Conservation (phyloP, 371 early-diverging fungal genomes). For the Circinella minor region DNA sequence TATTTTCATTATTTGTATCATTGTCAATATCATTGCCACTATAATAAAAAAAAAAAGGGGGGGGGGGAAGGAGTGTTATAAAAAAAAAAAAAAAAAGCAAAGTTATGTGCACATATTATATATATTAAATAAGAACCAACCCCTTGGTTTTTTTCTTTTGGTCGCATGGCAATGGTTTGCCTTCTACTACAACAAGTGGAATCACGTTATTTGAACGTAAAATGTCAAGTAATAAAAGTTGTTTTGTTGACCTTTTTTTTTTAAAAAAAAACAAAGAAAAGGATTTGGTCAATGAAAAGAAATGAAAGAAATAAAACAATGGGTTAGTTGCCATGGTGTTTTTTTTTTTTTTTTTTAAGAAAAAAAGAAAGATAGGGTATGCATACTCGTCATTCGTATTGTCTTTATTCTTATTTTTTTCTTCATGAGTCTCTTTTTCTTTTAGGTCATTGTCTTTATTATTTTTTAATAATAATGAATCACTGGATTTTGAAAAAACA, state of each 20-base stretch:
- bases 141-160: conserved; percentile 62
- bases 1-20: background rate
- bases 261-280: background rate
- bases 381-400: background rate
- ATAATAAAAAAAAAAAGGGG: background rate
- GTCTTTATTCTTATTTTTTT: background rate
- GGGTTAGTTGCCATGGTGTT: too few relatives aligned
- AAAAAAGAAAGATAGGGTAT: too few relatives aligned
- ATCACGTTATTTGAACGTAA: conserved; percentile 70
- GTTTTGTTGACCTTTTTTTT: background rate
- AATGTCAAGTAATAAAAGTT: conserved; percentile 50
- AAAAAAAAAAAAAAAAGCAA: too few relatives aligned
- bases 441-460: background rate
- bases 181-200: conserved; percentile 98
- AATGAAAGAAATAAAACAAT: too few relatives aligned
- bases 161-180: conserved; percentile 90
- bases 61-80: too few relatives aligned
- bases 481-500: conserved; percentile 1
- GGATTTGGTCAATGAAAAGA: background rate
- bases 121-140: conserved; percentile 59
- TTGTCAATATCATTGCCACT: background rate
- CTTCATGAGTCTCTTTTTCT: background rate
- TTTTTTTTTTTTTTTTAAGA: too few relatives aligned
- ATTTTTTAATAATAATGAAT: background rate
- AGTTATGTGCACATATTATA: background rate